Conservation (phyloP, 345 rosid species). For the Salix suchowensis region DNA sequence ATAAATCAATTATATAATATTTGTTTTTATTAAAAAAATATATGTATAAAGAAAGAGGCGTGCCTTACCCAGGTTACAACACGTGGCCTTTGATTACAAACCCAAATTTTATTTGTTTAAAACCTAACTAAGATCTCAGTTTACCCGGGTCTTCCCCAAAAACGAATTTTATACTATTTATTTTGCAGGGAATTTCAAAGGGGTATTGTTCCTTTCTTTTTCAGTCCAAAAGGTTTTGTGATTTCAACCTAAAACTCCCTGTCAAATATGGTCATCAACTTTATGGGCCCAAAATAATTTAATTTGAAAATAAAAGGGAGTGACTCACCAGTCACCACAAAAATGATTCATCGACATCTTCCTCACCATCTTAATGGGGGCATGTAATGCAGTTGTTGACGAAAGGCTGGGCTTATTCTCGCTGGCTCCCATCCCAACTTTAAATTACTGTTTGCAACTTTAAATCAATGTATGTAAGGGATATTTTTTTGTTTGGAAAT, state of each 20-base stretch:
- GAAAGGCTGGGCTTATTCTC: neutral
- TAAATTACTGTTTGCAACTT: too few relatives aligned
- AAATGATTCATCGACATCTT: slow-evolving; percentile 1
- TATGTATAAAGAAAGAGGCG: too few relatives aligned
- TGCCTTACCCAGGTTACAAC: too few relatives aligned
- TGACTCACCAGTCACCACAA: neutral
- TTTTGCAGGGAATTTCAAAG: neutral
- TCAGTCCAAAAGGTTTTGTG: neutral
- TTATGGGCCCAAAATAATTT: neutral
- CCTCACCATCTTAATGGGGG: neutral
- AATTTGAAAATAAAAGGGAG: neutral
- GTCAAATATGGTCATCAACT: neutral
- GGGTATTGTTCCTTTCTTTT: neutral
- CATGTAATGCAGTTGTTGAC: slow-evolving; percentile 9
- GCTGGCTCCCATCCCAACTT: neutral
- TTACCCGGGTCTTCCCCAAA: too few relatives aligned
- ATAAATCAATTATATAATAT: too few relatives aligned
- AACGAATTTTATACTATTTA: too few relatives aligned
- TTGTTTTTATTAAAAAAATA: too few relatives aligned
- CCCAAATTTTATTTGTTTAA: too few relatives aligned
- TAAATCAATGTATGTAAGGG: too few relatives aligned
- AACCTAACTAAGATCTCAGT: too few relatives aligned
- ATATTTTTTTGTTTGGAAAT: too few relatives aligned
- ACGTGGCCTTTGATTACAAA: too few relatives aligned
- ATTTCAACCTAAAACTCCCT: neutral